Evolutionary conservation across 805 yeast species (phyloP), one percentile per base, ranked within the genome.

Genomic region (Yarrowia sp.): DNA sequence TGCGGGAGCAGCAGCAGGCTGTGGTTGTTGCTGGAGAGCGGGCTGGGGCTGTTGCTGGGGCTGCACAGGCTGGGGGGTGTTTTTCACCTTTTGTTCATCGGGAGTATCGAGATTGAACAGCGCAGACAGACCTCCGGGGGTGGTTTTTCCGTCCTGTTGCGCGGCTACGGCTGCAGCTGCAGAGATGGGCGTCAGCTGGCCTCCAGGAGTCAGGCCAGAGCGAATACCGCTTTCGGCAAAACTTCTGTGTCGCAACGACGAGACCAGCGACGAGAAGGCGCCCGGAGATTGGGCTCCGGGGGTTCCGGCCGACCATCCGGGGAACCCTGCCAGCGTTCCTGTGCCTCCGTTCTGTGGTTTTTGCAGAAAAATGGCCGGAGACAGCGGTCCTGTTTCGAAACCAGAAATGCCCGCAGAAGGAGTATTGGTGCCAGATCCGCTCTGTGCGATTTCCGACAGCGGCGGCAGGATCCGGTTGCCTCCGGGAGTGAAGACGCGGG

Each of bases 151-250:
- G 24, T 55, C 63, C 40, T 58, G 46, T 12, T 55, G 64, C 17
- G 64, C 64, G 13, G 64, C 64, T 0, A 58, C 64, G 17, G 64
- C 64, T 24, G 64, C 64, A 2, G 64, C 64, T 0, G 64, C 64
- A 1, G 64, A 58, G 3, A 61, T 61, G 8, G 66, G 66, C 4
- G 66, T 61, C 55, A 61, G 55, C 17, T 46, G 53, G 13, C 66
- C 66, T 20, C 67, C 67, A 3, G 67, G 67, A 10, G 67, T 64
- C 17, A 88, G 75, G 0, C 95, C 94, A 0, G 90, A 81, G 71
- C 96, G 81, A 61, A 91, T 71, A 61, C 86, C 83, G 6, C 91
- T 85, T 74, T 90, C 96, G 75, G 87, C 89, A 55, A 91, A 79
- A 0, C 92, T 94, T 0, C 90, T 36, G n/a, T 69, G 60, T 43